Evolutionary conservation across 495 filamentous ascomycete genomes (phyloP).

Genomic region (Rhypophila decipiens): DNA sequence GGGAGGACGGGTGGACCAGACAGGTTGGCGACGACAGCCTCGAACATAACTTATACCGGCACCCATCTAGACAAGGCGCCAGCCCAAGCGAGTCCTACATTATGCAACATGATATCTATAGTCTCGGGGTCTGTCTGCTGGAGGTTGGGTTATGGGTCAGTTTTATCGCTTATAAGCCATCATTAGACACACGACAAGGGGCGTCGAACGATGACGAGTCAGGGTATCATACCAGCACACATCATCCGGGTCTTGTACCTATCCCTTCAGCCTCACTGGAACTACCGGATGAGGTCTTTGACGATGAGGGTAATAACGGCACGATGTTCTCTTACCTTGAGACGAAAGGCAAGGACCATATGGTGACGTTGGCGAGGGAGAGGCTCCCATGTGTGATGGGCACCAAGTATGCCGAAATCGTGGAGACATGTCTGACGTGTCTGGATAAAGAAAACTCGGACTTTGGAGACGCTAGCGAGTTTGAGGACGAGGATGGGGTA

Average conservation of each 20-base stretch:
- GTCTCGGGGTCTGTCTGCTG: conserved; percentile 35
- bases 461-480: conserved; percentile 41
- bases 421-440: conserved; percentile 51
- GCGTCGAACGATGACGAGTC: neutral
- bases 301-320: neutral
- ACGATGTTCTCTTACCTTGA: too few relatives aligned
- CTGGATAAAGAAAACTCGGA: conserved; percentile 41
- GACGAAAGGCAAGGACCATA: conserved; percentile 22
- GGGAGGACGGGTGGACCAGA: conserved; percentile 28
- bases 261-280: neutral
- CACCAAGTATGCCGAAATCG: conserved; percentile 39
- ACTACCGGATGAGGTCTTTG: neutral
- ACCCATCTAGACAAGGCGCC: conserved; percentile 46
- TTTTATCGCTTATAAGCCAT: conserved; percentile 30
- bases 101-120: conserved; percentile 62
- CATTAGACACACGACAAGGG: neutral
- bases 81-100: conserved; percentile 33
- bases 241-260: neutral
- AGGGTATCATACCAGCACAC: neutral
- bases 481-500: conserved; percentile 45
- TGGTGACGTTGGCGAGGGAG: conserved; percentile 33
- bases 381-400: conserved; percentile 47
- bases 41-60: conserved; percentile 51
- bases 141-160: conserved; percentile 56
- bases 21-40: conserved; percentile 34